Evolutionary conservation across 495 filamentous ascomycete genomes (phyloP), one percentile per base, ranked within the genome.

Genomic region (Podospora tetraspora): DNA sequence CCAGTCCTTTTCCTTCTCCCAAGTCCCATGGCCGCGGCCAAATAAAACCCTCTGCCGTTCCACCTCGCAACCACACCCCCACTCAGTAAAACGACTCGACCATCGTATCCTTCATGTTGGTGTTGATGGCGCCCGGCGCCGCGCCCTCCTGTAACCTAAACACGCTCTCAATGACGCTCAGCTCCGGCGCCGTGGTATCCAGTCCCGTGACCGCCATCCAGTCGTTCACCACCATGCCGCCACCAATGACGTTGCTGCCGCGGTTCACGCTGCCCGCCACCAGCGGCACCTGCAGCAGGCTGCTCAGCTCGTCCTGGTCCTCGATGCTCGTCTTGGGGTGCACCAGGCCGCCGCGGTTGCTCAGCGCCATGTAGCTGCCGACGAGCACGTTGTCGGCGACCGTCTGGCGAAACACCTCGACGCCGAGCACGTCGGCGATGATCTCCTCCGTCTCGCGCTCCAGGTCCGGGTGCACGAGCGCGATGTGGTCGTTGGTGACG

Each of bases 221-320:
- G 83, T 99, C 95, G 76, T 99, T 99, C 66, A 99, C 95, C 11
- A 99, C 95, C 92, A 98, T 97, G 25, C 95, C 95, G 12, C 95
- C 95, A 25, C 95, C 95, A 32, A 99, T 92, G n/a, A 98, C 93
- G 57, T 92, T 87, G 69, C 87, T 91, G 37, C 95, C 96, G 66
- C 95, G 87, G 80, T 99, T 99, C 23, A 99, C 90, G 74, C 87
- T 91, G 32, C 95, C 95, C 0, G 95, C 95, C 3, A 99, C 95
- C 2, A 99, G 87, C 11, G 95, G 95, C 61, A 99, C 94, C 81
- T 98, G 95, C 70, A 99, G 86, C 75, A 99, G 82, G 71, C 89
- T 92, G 70, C 89, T 93, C 69, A 99, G 90, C 83, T 99, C 95
- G 78, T 98, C 95, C 81, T 99, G 95, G 79, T 99, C 95, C 77